Evolutionary conservation across 202 grass and related monocot species (phyloP), one percentile per base, ranked within the genome.

Genomic region (Bolboschoenoplectus hybrid): DNA sequence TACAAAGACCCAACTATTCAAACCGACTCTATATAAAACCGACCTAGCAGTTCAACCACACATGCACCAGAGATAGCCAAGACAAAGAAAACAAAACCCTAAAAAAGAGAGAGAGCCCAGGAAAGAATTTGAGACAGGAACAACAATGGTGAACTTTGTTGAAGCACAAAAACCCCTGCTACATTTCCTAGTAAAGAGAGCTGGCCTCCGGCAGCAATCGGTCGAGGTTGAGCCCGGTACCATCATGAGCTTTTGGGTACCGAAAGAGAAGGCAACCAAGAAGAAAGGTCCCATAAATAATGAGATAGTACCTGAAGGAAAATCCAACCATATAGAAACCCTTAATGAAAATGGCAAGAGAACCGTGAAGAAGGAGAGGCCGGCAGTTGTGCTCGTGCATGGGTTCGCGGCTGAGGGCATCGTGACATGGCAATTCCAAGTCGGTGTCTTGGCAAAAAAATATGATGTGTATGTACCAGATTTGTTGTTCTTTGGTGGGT

Each of bases 401-500:
- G 96, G 96, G 7, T 98, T 98, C 65, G 90, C 93, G 4, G 81
- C 91, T 8, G 96, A 98, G 71, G 93, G 91, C 63, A 92, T 98
- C 39, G 89, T 98, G 6, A 98, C 96, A 2, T 98, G 96, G 91
- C 93, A 98, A 67, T 95, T 98, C 85, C 93, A 95, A 81, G 70
- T 94, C 7, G 96, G 96, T 9, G 70, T 1, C 10, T 81, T 98
- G 74, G 82, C 88, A 35, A 87, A 89, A 81, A 74, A 86, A 26
- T 98, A 98, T 89, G 88, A 92, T 71, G 90, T 98, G 87, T 98
- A 95, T 91, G 92, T 95, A 71, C 95, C 96, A 51, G 96, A 95
- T 89, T 91, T 98, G 71, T 85, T 98, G 83, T 98, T 91, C 84
- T 98, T 95, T 85, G 96, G 93, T 1, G 89, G 87, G 1, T 98